Percentiles rank a stretch among this genome's conserved stretches.
Conservation (phyloP, 2,329 filamentous ascomycete species). For the Beauveria asiatica region DNA sequence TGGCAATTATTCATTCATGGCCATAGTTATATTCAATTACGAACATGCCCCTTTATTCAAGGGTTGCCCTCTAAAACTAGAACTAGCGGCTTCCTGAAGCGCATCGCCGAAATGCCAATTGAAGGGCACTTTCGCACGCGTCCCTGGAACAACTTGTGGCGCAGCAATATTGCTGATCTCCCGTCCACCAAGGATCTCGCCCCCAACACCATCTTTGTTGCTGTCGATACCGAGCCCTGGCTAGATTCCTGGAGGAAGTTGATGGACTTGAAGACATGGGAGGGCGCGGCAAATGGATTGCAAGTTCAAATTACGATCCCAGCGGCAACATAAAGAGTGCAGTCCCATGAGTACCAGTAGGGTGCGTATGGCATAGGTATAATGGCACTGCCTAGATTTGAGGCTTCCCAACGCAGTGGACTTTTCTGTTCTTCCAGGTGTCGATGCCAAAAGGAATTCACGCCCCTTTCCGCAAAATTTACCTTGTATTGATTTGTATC, state of each 20-base stretch:
- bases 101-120: not conserved
- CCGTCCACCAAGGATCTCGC: not conserved
- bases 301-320: not conserved
- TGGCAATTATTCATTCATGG: no score
- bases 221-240: conserved; percentile 8
- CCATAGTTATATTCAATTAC: no score
- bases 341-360: no score
- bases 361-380: no score
- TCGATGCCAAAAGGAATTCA: no score
- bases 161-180: not conserved
- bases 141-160: not conserved
- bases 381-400: no score
- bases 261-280: not conserved
- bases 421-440: no score
- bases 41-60: no score
- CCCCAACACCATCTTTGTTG: conserved; percentile 1
- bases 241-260: not conserved
- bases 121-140: not conserved
- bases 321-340: not conserved
- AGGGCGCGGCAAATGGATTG: not conserved
- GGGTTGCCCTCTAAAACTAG: no score
- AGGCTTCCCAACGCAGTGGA: no score
- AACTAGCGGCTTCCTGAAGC: not conserved
- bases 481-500: no score
- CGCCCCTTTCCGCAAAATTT: no score